A percentile compares a stretch with the other conserved stretches of the same genome.
phyloP scores from a whole-genome alignment of 371 early-diverging fungal genomes.

The Blastocladiella emersonii region DNA sequence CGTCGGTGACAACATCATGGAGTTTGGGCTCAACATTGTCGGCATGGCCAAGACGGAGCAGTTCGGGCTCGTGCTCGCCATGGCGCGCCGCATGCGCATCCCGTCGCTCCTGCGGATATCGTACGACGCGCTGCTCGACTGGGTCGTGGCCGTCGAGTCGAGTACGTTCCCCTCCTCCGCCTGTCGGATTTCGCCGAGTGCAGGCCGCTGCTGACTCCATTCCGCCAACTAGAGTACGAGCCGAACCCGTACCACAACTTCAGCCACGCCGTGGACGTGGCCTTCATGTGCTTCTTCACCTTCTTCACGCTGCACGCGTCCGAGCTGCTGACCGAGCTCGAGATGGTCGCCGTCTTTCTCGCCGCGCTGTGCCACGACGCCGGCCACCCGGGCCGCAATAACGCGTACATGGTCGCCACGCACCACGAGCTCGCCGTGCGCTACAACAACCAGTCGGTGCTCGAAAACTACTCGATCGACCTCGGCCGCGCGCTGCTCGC shows the following conservation, averaged over 20 bases:
- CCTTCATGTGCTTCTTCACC: slow-evolving; percentile 60
- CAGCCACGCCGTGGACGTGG: slow-evolving; percentile 75
- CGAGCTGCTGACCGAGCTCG: slow-evolving; percentile 45
- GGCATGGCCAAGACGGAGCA: slow-evolving; percentile 48
- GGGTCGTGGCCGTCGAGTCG: slow-evolving; percentile 61
- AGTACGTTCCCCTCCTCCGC: slow-evolving; percentile 14
- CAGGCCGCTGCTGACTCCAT: too few relatives aligned
- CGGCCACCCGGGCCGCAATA: slow-evolving; percentile 82
- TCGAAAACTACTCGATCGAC: slow-evolving; percentile 71
- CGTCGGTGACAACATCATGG: slow-evolving; percentile 7
- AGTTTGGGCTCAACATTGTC: slow-evolving; percentile 48
- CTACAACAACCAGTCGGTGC: slow-evolving; percentile 60
- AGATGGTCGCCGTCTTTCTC: slow-evolving; percentile 56
- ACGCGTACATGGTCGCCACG: slow-evolving; percentile 69
- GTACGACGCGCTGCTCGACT: slow-evolving; percentile 57
- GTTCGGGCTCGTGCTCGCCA: slow-evolving; percentile 54
- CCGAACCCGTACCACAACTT: slow-evolving; percentile 79
- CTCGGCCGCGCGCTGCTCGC: slow-evolving; percentile 49
- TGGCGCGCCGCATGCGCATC: slow-evolving; percentile 44
- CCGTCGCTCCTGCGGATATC: slow-evolving; percentile 38
- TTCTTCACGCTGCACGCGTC: slow-evolving; percentile 43
- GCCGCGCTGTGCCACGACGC: slow-evolving; percentile 83
- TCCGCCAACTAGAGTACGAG: slow-evolving; percentile 25
- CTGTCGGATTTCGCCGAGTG: too few relatives aligned
- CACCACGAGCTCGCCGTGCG: slow-evolving; percentile 48